Evolutionary conservation across 768 basidiomycete species (phyloP).

Genomic region (Tylopilus vinaceipallidus): DNA sequence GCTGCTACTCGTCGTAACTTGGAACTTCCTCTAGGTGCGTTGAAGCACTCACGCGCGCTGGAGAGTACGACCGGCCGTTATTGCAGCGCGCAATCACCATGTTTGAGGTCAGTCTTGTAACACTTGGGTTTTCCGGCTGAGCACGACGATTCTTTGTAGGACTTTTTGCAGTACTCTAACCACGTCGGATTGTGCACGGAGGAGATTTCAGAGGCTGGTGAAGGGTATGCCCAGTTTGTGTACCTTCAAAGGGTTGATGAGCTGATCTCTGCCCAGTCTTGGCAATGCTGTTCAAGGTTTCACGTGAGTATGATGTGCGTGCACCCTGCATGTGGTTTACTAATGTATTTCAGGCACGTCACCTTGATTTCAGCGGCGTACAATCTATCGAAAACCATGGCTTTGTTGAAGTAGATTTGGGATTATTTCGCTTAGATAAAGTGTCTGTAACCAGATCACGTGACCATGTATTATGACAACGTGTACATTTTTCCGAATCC

Average conservation of each 20-base stretch:
- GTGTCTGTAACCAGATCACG: constrained; percentile 7
- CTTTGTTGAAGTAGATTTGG: constrained; percentile 5
- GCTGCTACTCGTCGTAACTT: neutral
- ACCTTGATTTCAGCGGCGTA: constrained; percentile 84
- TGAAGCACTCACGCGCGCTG: constrained; percentile 87
- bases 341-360: constrained; percentile 54
- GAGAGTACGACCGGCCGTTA: constrained; percentile 68
- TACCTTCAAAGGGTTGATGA: neutral
- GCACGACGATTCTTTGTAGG: constrained; percentile 36
- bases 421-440: neutral
- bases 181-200: constrained; percentile 86
- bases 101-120: constrained; percentile 69
- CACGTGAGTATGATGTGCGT: constrained; percentile 52
- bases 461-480: constrained; percentile 11
- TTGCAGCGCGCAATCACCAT: constrained; percentile 72
- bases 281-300: constrained; percentile 91
- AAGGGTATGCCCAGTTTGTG: constrained; percentile 54
- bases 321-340: neutral
- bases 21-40: constrained; percentile 54
- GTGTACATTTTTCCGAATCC: too few species aligned
- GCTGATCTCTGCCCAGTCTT: constrained; percentile 42
- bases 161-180: constrained; percentile 80
- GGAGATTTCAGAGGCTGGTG: constrained; percentile 82
- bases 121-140: neutral
- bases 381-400: constrained; percentile 68